phyloP scores from a whole-genome alignment of 2,329 filamentous ascomycete species.

The Podosphaera aphanis region DNA sequence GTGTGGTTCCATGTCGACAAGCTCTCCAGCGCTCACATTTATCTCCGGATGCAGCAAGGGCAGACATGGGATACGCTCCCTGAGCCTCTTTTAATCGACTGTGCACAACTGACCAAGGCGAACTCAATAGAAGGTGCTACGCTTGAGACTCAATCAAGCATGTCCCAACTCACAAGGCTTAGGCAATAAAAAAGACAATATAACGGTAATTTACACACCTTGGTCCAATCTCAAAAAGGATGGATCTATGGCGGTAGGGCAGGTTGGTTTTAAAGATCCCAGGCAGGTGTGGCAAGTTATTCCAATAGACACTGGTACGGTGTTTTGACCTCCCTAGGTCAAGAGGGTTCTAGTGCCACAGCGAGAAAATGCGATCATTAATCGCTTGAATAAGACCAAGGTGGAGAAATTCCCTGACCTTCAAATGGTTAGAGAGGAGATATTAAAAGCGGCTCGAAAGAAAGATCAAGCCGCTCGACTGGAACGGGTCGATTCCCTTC shows the following conservation, averaged over 20 bases:
- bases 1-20: slow-evolving; percentile 99
- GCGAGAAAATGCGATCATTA: slow-evolving; percentile 76
- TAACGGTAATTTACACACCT: slow-evolving; percentile 90
- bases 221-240: slow-evolving; percentile 94
- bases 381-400: slow-evolving; percentile 94
- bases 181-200: slow-evolving; percentile 97
- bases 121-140: slow-evolving; percentile 78
- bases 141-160: background rate
- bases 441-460: slow-evolving; percentile 45
- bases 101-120: slow-evolving; percentile 93
- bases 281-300: slow-evolving; percentile 29
- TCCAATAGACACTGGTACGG: background rate
- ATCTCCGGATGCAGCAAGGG: slow-evolving; percentile 59
- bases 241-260: slow-evolving; percentile 82
- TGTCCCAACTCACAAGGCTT: slow-evolving; percentile 1
- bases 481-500: slow-evolving; percentile 28
- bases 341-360: slow-evolving; percentile 58
- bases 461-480: slow-evolving; percentile 40
- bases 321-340: slow-evolving; percentile 25
- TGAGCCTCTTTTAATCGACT: slow-evolving; percentile 52
- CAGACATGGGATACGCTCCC: slow-evolving; percentile 70
- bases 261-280: slow-evolving; percentile 81
- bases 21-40: slow-evolving; percentile 86
- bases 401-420: slow-evolving; percentile 74
- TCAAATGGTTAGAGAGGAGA: slow-evolving; percentile 57